A percentile compares a stretch with the other conserved stretches of the same genome.
phyloP scores from a whole-genome alignment of 192 early-diverging fungal species.

The Irineochytrium annulatum region DNA sequence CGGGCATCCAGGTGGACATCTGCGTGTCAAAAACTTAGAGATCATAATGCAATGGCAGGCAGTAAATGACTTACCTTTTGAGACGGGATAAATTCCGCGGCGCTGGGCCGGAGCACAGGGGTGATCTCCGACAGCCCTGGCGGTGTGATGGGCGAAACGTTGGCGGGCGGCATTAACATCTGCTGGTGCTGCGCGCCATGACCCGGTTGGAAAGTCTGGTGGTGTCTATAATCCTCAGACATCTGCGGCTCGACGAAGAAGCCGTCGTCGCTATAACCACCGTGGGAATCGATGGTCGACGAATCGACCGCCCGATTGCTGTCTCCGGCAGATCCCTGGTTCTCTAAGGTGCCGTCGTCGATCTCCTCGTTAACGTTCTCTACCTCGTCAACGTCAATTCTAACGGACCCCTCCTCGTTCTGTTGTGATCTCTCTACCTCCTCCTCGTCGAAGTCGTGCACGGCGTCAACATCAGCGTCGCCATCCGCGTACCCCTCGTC shows the following conservation, averaged over 20 bases:
- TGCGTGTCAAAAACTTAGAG: background rate
- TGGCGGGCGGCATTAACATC: too few relatives aligned
- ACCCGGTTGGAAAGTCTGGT: too few relatives aligned
- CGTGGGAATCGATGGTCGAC: too few relatives aligned
- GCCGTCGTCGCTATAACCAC: too few relatives aligned
- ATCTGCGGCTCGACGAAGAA: too few relatives aligned
- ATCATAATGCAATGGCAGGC: background rate
- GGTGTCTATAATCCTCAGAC: too few relatives aligned
- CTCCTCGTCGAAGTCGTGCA: background rate
- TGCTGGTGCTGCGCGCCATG: too few relatives aligned
- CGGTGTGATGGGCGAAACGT: too few relatives aligned
- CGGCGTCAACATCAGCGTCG: background rate
- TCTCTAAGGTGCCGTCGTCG: background rate
- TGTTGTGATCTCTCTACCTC: background rate
- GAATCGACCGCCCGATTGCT: too few relatives aligned
- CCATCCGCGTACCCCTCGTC: background rate
- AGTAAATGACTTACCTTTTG: background rate
- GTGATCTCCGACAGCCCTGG: too few relatives aligned
- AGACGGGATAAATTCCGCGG: conserved; percentile 1
- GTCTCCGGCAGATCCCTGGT: too few relatives aligned
- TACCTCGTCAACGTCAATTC: background rate
- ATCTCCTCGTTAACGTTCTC: background rate
- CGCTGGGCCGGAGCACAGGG: background rate
- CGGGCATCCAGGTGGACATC: conserved; percentile 1
- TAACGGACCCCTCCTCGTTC: background rate